Evolutionary conservation across 495 filamentous ascomycete genomes (phyloP).

Genomic region (Penicillium maclennaniae): DNA sequence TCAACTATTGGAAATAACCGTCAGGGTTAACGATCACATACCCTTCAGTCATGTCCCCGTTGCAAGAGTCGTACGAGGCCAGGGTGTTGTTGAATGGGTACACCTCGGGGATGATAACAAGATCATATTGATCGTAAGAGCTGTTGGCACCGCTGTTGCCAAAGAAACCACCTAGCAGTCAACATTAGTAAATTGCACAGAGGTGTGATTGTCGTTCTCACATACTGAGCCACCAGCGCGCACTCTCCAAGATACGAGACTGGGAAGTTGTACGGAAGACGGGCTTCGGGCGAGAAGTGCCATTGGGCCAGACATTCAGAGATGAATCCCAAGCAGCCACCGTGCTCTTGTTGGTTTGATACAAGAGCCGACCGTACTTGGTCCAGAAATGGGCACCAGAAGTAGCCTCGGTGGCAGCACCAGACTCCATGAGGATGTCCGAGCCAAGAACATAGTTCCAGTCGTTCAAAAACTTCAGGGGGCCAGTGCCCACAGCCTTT

Average conservation of each 20-base stretch:
- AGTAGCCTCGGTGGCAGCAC: constrained; percentile 48
- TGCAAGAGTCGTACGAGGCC: constrained; percentile 42
- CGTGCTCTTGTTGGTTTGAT: constrained; percentile 37
- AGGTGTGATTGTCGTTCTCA: not conserved
- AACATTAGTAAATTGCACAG: constrained; percentile 1
- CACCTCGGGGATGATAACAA: constrained; percentile 47
- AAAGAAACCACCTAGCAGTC: constrained; percentile 33
- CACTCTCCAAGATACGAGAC: constrained; percentile 46
- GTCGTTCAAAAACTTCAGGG: constrained; percentile 46
- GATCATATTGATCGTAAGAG: constrained; percentile 38
- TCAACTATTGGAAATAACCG: not conserved
- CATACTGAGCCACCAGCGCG: constrained; percentile 40
- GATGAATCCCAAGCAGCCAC: constrained; percentile 42
- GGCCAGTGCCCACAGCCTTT: constrained; percentile 36
- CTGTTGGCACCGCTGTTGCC: constrained; percentile 36
- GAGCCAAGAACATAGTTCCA: constrained; percentile 45
- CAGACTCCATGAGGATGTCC: constrained; percentile 42
- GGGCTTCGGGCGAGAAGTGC: constrained; percentile 40
- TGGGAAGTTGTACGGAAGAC: constrained; percentile 49
- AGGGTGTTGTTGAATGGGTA: constrained; percentile 48
- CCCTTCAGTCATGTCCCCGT: constrained; percentile 18
- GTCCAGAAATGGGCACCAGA: constrained; percentile 50
- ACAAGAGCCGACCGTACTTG: constrained; percentile 48
- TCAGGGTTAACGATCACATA: constrained; percentile 4
- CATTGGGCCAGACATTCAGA: constrained; percentile 41